A percentile compares a stretch with the other conserved stretches of the same genome.
These are phyloP conservation scores for Saposhnikovia divaricata DNA, from an alignment of 129 eudicot genomes.

Conservation along the genomic window DNA sequence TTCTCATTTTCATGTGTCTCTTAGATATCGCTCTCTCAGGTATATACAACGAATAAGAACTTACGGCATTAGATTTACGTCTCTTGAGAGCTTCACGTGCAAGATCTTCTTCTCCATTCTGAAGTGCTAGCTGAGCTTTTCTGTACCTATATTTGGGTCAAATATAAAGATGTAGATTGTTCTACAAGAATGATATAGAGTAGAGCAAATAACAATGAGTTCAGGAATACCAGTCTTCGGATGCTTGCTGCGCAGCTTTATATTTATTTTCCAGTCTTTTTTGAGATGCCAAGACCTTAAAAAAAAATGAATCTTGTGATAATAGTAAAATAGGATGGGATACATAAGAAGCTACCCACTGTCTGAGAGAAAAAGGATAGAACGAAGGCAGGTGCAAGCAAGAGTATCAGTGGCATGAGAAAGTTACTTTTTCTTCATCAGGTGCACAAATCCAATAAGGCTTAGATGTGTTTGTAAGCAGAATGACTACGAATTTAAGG, in stretches of 20 bases:
- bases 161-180: neutral
- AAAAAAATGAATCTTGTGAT: neutral
- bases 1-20: neutral
- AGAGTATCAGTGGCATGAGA: neutral
- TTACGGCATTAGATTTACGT: constrained; percentile 35
- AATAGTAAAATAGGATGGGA: neutral
- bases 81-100: constrained; percentile 41
- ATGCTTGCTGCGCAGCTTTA: constrained; percentile 34
- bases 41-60: neutral
- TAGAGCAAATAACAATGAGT: neutral
- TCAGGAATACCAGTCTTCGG: constrained; percentile 27
- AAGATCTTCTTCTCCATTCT: constrained; percentile 37
- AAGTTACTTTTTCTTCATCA: neutral
- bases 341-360: too few relatives aligned
- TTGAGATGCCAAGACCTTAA: constrained; percentile 35
- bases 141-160: constrained; percentile 19
- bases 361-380: neutral
- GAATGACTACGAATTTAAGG: neutral
- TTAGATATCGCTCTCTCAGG: neutral
- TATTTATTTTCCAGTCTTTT: constrained; percentile 29
- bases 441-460: neutral
- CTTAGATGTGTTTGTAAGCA: neutral
- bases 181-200: neutral
- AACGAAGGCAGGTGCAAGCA: neutral
- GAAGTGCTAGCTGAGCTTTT: constrained; percentile 32